phyloP scores from a whole-genome alignment of 768 basidiomycete genomes.

The Coprinellus micaceus region DNA sequence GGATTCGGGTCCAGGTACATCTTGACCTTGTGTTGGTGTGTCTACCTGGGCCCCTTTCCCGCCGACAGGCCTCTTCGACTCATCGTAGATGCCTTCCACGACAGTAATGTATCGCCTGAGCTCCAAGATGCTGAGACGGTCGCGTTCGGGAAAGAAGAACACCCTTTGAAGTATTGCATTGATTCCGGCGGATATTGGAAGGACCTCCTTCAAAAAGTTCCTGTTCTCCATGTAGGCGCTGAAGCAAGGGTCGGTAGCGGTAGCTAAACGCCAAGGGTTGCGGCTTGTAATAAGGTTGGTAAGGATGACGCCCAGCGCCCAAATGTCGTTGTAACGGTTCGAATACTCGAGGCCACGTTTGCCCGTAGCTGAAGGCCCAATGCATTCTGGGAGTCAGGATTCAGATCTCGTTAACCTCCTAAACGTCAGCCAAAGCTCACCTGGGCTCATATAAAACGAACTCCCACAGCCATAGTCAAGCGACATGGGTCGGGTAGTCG shows the following conservation, averaged over 20 bases:
- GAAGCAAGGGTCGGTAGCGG: constrained; percentile 64
- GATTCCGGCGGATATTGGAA: constrained; percentile 69
- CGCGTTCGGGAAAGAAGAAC: constrained; percentile 61
- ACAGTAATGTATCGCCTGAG: constrained; percentile 25
- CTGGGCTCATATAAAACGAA: constrained; percentile 67
- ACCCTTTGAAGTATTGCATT: constrained; percentile 67
- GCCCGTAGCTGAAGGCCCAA: constrained; percentile 31
- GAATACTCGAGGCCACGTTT: constrained; percentile 47
- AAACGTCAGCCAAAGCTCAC: constrained; percentile 30
- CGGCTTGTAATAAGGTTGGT: constrained; percentile 78
- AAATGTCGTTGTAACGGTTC: constrained; percentile 63
- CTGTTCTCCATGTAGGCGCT: constrained; percentile 56
- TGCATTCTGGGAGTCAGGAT: constrained; percentile 44
- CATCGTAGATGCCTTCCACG: not conserved
- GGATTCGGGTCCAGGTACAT: too few species aligned
- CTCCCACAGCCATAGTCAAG: constrained; percentile 58
- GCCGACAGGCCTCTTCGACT: not conserved
- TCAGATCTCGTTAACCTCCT: not conserved
- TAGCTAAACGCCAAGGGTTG: constrained; percentile 75
- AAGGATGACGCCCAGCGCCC: constrained; percentile 77
- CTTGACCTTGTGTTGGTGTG: too few species aligned
- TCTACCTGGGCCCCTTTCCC: too few species aligned
- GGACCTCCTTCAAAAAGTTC: constrained; percentile 59
- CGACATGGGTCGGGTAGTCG: constrained; percentile 43
- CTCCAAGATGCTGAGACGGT: constrained; percentile 60